These are phyloP conservation scores for Leishmania tropica DNA, from an alignment of 208 protist species.

Conservation along the genomic window DNA sequence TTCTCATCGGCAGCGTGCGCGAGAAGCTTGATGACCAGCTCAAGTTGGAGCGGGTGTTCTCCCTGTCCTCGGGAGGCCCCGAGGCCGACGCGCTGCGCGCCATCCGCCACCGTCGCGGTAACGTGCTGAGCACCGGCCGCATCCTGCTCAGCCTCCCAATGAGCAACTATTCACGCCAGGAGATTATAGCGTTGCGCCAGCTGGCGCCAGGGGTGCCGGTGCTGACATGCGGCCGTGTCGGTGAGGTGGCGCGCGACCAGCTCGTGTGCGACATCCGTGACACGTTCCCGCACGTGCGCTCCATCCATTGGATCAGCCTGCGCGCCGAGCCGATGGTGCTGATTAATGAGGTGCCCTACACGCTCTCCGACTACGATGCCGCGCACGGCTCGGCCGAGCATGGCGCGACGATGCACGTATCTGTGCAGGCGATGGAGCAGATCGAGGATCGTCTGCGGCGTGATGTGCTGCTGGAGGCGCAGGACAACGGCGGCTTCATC, in stretches of 20 bases:
- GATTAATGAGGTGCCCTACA: constrained; percentile 85
- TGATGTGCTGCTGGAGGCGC: constrained; percentile 81
- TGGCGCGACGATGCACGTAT: constrained; percentile 86
- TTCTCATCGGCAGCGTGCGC: constrained; percentile 76
- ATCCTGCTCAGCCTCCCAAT: constrained; percentile 82
- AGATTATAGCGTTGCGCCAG: constrained; percentile 66
- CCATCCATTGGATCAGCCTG: constrained; percentile 83
- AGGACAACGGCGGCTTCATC: constrained; percentile 74
- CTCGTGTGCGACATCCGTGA: constrained; percentile 58
- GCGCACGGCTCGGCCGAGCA: constrained; percentile 20
- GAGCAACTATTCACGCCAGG: constrained; percentile 11
- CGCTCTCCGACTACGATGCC: constrained; percentile 72
- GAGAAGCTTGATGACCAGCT: constrained; percentile 80
- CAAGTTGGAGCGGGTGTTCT: constrained; percentile 64
- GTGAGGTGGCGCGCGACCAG: constrained; percentile 31
- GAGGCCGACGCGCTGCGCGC: constrained; percentile 52
- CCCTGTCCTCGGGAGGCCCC: constrained; percentile 36
- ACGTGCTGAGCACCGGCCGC: constrained; percentile 80
- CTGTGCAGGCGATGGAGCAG: constrained; percentile 80
- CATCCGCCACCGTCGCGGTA: constrained; percentile 68
- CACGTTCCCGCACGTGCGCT: constrained; percentile 55
- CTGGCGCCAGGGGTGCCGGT: constrained; percentile 80
- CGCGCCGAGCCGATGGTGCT: constrained; percentile 87
- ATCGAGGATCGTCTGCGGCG: constrained; percentile 85
- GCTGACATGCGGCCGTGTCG: constrained; percentile 78